phyloP scores from a whole-genome alignment of 176 grass and related monocot genomes.

The Olyra latifolia region DNA sequence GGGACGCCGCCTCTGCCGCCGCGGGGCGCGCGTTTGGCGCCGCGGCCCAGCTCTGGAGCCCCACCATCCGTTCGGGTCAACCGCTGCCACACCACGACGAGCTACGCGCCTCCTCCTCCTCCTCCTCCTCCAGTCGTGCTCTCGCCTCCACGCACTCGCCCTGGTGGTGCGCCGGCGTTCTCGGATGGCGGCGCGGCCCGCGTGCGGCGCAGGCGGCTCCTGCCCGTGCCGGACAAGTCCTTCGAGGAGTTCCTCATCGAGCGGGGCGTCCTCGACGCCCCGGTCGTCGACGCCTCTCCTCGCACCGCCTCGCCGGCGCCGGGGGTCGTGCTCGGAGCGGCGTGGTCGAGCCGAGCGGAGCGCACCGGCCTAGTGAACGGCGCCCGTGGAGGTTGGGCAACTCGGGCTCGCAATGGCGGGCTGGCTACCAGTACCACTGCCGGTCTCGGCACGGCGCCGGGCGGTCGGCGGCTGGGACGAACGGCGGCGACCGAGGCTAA shows the following conservation, averaged over 20 bases:
- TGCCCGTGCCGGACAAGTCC: neutral
- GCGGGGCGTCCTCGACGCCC: neutral
- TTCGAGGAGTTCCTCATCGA: slow-evolving; percentile 21
- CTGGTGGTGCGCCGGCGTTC: too few relatives aligned
- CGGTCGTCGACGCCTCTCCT: neutral
- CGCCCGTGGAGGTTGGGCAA: too few relatives aligned
- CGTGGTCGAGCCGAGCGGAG: neutral
- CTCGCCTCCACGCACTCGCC: neutral
- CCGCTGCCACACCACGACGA: neutral
- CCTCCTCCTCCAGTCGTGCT: neutral
- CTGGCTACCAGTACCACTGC: neutral
- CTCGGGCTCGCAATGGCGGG: neutral
- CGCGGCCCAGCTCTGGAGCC: neutral
- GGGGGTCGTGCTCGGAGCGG: neutral
- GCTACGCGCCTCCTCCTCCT: neutral
- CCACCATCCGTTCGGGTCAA: neutral
- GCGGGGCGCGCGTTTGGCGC: neutral
- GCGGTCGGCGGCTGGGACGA: neutral
- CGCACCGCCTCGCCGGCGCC: neutral
- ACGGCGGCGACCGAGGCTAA: neutral
- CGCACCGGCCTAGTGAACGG: neutral
- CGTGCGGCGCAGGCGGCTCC: neutral
- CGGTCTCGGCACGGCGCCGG: neutral
- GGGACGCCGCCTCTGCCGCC: neutral
- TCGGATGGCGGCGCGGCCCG: neutral